phyloP scores from a whole-genome alignment of 441 rosid species.

The Jatropha multifida region DNA sequence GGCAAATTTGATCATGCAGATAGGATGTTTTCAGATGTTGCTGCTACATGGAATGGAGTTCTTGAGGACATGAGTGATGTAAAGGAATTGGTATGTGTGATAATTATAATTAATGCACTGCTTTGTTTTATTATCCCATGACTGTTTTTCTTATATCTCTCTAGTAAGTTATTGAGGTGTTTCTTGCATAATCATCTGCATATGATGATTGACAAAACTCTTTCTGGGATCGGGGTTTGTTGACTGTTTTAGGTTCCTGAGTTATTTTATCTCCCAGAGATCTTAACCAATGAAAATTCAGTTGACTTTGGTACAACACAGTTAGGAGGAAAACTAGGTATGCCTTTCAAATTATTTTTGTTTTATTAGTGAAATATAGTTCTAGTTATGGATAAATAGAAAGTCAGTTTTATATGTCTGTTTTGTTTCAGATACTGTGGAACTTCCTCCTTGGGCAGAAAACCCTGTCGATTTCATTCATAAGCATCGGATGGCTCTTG shows the following conservation, averaged over 20 bases:
- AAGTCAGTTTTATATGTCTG: conserved; percentile 15
- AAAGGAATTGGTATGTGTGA: conserved; percentile 84
- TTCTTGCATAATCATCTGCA: conserved; percentile 20
- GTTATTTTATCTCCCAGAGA: conserved; percentile 96
- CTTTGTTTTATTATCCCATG: conserved; percentile 1
- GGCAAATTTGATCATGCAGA: conserved; percentile 99
- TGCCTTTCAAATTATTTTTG: conserved; percentile 26
- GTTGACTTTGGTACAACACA: conserved; percentile 92
- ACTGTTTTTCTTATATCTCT: conserved; percentile 20
- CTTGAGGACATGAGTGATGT: conserved; percentile 99
- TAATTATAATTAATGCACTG: conserved; percentile 20
- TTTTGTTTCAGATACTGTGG: conserved; percentile 72
- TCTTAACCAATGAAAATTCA: conserved; percentile 84
- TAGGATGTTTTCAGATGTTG: conserved; percentile 91
- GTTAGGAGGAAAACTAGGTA: conserved; percentile 92
- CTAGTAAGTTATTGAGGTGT: not conserved
- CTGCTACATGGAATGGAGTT: conserved; percentile 97
- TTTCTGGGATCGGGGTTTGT: not conserved
- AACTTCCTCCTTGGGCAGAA: conserved; percentile 97
- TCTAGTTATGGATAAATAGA: not conserved
- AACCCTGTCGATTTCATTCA: conserved; percentile 93
- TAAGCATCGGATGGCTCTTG: conserved; percentile 95
- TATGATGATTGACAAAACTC: conserved; percentile 9
- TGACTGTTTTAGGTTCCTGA: conserved; percentile 82
- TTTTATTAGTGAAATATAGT: not conserved